These are phyloP conservation scores for Fusarium coicis DNA, from an alignment of 2,329 filamentous ascomycete genomes.

Conservation along the genomic window DNA sequence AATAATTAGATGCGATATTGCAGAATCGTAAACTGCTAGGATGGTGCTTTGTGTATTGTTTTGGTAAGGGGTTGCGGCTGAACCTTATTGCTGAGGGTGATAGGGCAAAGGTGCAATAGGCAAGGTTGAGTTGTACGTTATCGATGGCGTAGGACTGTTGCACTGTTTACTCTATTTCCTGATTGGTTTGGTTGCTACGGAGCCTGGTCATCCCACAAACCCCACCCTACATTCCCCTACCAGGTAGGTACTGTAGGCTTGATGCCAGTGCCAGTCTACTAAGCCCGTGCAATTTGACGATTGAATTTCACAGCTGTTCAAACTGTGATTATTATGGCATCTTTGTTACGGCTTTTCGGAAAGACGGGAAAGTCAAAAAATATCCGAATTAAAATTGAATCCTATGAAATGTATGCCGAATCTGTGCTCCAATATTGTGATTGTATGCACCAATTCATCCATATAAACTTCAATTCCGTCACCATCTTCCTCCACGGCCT, in stretches of 20 bases:
- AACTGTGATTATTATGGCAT: background rate
- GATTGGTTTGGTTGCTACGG: slow-evolving; percentile 49
- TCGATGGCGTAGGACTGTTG: slow-evolving; percentile 32
- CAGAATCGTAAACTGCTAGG: slow-evolving; percentile 17
- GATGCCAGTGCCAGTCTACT: background rate
- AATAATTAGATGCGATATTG: slow-evolving; percentile 12
- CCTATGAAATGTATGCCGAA: background rate
- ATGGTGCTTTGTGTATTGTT: slow-evolving; percentile 12
- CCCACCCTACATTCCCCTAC: slow-evolving; percentile 37
- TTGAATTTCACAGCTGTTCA: background rate
- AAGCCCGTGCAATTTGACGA: background rate
- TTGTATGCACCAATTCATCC: background rate
- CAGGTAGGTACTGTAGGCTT: background rate
- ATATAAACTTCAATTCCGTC: background rate
- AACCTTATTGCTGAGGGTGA: slow-evolving; percentile 29
- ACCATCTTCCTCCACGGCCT: slow-evolving; percentile 40
- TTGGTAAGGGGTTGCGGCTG: slow-evolving; percentile 2
- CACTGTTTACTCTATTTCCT: slow-evolving; percentile 47
- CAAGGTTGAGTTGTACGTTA: slow-evolving; percentile 10
- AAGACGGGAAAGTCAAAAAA: too few relatives aligned
- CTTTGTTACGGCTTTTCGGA: background rate
- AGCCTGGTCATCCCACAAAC: slow-evolving; percentile 24
- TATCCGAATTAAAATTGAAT: background rate
- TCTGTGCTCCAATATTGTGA: background rate
- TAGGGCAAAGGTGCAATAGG: slow-evolving; percentile 21